These are phyloP conservation scores for Daldinia decipiens DNA, from an alignment of 495 filamentous ascomycete species.

Conservation along the genomic window DNA sequence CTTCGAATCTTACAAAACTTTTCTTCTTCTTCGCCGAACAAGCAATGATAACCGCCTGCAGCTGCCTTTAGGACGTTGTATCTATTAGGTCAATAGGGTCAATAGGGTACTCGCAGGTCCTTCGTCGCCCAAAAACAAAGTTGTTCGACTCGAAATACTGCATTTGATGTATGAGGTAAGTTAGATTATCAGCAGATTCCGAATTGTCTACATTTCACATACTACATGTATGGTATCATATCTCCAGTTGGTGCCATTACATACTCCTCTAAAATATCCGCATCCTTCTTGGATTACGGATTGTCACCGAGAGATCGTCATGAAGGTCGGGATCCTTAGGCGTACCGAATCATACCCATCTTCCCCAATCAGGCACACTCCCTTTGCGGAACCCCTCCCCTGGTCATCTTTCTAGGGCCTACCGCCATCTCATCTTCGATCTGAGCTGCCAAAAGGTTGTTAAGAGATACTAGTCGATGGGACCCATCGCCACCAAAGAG, in stretches of 20 bases:
- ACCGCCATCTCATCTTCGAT: conserved; percentile 48
- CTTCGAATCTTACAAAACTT: conserved; percentile 40
- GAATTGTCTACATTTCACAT: neutral
- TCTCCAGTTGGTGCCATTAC: conserved; percentile 9
- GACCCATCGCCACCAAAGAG: conserved; percentile 41
- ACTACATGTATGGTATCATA: neutral
- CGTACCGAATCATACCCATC: conserved; percentile 44
- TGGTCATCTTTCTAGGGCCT: conserved; percentile 34
- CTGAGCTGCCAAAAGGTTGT: conserved; percentile 47
- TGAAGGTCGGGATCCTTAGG: conserved; percentile 33
- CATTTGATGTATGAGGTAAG: neutral
- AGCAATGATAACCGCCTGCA: conserved; percentile 38
- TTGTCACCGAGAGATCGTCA: conserved; percentile 45
- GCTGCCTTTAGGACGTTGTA: conserved; percentile 26
- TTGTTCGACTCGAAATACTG: conserved; percentile 27
- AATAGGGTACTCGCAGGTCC: conserved; percentile 38
- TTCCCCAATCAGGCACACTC: conserved; percentile 43
- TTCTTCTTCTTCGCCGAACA: conserved; percentile 24
- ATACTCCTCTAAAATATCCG: neutral
- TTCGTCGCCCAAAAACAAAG: conserved; percentile 22
- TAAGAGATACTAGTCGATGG: conserved; percentile 44
- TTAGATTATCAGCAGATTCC: neutral
- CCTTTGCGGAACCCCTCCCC: conserved; percentile 33
- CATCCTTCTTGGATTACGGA: conserved; percentile 29
- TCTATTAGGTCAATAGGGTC: conserved; percentile 21